Base-by-base conservation (phyloP, 2,329 filamentous ascomycete species). In the Verticillium tricorpus region DNA sequence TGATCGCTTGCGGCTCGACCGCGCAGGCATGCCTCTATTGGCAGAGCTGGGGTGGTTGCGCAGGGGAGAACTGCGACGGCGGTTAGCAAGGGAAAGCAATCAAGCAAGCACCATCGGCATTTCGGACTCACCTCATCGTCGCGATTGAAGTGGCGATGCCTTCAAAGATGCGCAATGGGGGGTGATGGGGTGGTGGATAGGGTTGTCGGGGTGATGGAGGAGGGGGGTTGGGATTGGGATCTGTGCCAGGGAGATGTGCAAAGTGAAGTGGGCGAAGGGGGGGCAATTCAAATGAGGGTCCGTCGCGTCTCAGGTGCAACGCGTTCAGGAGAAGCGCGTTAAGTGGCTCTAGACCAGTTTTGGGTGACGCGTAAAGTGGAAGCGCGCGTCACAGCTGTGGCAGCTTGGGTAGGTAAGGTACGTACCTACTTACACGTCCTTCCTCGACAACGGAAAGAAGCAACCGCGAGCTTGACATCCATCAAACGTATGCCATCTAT, bases 11-110 rank as follows among this genome's bases (percentile, higher is more conserved):
- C 84, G 82, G 70, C 74, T 82, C 56, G 77, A 74, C 60, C 80
- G 77, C 57, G 80, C 74, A 54, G 77, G 81, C 31, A 83, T 74
- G 60, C 92, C 91, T 68, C 92, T 87, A 77, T 96, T 97, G 69
- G 89, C 92, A 67, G 93, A 93, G 64, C 89, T 87, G 82, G 91
- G 89, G 77, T 88, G 92, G 69, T 88, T 84, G 76, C 89, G 88
- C 64, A 96, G 83, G 73, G 93, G 93, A 74, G 92, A 96, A 81
- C 91, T 96, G 72, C 28, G 57, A 55, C n/a, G 60, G 14, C 45
- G 57, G 39, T 67, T 57, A 66, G 64, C 59, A 58, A n/a, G 37
- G 12, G 58, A 57, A 54, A 2, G 14, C 15, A 22, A 50, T 39
- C 22, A 22, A 56, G 12, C 25, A 32, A 14, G 22, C 25, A 25